A percentile compares a stretch with the other conserved stretches of the same genome.
These are phyloP conservation scores for Acanthamoeba royreba DNA, from an alignment of 208 protist species.

Conservation along the genomic window DNA sequence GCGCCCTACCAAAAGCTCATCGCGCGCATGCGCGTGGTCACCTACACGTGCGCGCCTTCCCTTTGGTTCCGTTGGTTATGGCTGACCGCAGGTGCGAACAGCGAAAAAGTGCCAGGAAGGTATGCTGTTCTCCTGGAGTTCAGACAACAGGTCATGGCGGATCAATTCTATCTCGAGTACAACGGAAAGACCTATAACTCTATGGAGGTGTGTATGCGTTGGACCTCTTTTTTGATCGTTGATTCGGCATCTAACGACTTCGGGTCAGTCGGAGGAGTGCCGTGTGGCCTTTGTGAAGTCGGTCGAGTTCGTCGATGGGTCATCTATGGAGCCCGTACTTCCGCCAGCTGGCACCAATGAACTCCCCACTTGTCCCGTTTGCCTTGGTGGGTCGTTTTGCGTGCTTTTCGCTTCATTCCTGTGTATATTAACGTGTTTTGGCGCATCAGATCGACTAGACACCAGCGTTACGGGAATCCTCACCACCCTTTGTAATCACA, in stretches of 20 bases:
- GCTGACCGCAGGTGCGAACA: too few species aligned
- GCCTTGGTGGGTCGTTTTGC: too few species aligned
- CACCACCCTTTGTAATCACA: constrained; percentile 83
- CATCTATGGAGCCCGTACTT: constrained; percentile 3
- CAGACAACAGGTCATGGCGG: constrained; percentile 50
- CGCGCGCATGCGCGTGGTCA: not conserved
- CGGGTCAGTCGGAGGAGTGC: constrained; percentile 53
- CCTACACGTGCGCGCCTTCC: not conserved
- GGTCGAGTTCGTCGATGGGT: not conserved
- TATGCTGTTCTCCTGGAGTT: constrained; percentile 77
- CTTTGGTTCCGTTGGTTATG: too few species aligned
- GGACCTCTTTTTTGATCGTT: not conserved
- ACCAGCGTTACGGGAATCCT: constrained; percentile 73
- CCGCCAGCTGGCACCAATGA: not conserved
- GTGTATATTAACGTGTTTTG: too few species aligned
- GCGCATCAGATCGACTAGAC: constrained; percentile 75
- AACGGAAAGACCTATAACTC: constrained; percentile 73
- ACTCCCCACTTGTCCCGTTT: constrained; percentile 16
- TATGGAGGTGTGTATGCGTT: too few species aligned
- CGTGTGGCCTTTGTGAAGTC: constrained; percentile 52
- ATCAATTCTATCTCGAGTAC: constrained; percentile 74
- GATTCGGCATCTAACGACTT: too few species aligned
- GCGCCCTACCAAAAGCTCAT: constrained; percentile 26
- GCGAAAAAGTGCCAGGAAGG: constrained; percentile 50
- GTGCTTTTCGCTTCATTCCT: not conserved